phyloP scores from a whole-genome alignment of 768 basidiomycete species.

The Leccinum pellstonianum region DNA sequence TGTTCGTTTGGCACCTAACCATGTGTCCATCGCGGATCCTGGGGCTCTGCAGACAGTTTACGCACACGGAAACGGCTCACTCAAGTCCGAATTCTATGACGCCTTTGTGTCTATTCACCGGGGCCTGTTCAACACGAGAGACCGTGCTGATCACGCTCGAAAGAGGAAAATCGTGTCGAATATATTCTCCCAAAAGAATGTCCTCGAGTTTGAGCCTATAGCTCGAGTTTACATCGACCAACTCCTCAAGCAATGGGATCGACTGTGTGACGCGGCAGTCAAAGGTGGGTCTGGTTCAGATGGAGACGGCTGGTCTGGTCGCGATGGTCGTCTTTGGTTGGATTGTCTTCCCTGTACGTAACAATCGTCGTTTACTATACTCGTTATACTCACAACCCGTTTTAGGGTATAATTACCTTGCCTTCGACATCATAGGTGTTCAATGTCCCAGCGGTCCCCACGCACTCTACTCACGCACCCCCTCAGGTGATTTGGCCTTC shows the following conservation, averaged over 20 bases:
- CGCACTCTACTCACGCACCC: neutral
- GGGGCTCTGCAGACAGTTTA: slow-evolving; percentile 74
- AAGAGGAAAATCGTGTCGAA: slow-evolving; percentile 91
- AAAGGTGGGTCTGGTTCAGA: slow-evolving; percentile 59
- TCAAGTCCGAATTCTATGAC: slow-evolving; percentile 78
- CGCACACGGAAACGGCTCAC: slow-evolving; percentile 80
- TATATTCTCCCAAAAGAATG: slow-evolving; percentile 82
- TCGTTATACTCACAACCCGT: slow-evolving; percentile 9
- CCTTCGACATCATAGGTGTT: slow-evolving; percentile 73
- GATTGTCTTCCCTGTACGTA: slow-evolving; percentile 70
- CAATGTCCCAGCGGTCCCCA: neutral
- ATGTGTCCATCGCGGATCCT: slow-evolving; percentile 75
- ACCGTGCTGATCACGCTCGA: slow-evolving; percentile 74
- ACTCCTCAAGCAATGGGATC: slow-evolving; percentile 75
- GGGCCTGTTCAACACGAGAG: slow-evolving; percentile 77
- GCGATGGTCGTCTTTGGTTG: slow-evolving; percentile 65
- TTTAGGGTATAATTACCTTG: slow-evolving; percentile 58
- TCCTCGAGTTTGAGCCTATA: slow-evolving; percentile 84
- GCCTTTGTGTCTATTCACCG: slow-evolving; percentile 74
- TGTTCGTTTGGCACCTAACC: slow-evolving; percentile 73
- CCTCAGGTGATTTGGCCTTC: slow-evolving; percentile 68
- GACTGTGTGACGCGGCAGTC: slow-evolving; percentile 52
- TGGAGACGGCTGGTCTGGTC: slow-evolving; percentile 63
- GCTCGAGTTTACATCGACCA: slow-evolving; percentile 58
- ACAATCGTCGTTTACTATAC: neutral